Percentiles rank a stretch among this genome's conserved stretches.
Evolutionary conservation across 306 rosid species (phyloP).

Genomic region (Vigna unguiculata): DNA sequence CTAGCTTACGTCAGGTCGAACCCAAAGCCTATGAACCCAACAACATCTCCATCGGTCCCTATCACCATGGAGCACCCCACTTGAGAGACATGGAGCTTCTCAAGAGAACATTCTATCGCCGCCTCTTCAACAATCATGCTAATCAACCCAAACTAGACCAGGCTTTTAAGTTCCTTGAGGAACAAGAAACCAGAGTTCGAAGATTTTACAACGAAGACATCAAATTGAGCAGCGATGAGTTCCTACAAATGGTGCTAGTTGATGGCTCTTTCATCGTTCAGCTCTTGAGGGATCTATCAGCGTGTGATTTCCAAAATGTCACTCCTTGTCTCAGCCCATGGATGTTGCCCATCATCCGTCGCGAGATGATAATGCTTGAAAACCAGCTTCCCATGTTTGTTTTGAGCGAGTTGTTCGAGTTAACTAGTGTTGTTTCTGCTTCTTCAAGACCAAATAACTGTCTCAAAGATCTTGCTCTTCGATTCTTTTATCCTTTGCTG

Average conservation of each 20-base stretch:
- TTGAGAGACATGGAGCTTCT: slow-evolving; percentile 37
- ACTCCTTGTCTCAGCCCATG: slow-evolving; percentile 45
- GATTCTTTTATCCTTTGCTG: slow-evolving; percentile 50
- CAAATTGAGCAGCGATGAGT: slow-evolving; percentile 39
- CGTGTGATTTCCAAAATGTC: neutral
- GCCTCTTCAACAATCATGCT: slow-evolving; percentile 30
- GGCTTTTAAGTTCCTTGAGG: slow-evolving; percentile 41
- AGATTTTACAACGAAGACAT: slow-evolving; percentile 43
- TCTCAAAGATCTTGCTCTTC: slow-evolving; percentile 43
- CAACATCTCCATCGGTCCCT: slow-evolving; percentile 53
- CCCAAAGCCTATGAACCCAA: slow-evolving; percentile 47
- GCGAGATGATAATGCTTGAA: slow-evolving; percentile 57
- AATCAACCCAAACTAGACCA: slow-evolving; percentile 6
- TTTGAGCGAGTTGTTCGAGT: slow-evolving; percentile 41
- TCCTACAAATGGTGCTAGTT: slow-evolving; percentile 49
- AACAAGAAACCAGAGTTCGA: slow-evolving; percentile 12
- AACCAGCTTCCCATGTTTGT: slow-evolving; percentile 60
- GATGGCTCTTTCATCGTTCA: slow-evolving; percentile 49
- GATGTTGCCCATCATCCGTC: slow-evolving; percentile 54
- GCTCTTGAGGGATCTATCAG: slow-evolving; percentile 43
- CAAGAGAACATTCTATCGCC: slow-evolving; percentile 35
- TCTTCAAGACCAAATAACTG: neutral
- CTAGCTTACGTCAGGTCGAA: neutral
- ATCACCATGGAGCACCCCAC: slow-evolving; percentile 38
- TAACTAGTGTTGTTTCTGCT: neutral